Evolutionary conservation across 2,329 filamentous ascomycete genomes (phyloP).

Genomic region (Orbilia blumenaviensis): DNA sequence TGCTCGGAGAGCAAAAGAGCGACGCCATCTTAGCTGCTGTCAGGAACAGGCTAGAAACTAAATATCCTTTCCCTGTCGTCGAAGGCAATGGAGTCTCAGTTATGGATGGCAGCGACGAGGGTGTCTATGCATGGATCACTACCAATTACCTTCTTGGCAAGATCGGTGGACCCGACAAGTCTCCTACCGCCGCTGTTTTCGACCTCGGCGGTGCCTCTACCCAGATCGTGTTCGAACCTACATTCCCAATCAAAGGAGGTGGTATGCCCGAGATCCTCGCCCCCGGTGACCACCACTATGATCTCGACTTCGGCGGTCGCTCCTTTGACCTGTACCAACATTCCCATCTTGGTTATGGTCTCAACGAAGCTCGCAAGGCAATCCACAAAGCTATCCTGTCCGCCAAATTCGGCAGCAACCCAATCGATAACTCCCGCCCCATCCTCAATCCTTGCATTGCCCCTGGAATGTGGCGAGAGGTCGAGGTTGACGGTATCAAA

Average conservation of each 20-base stretch:
- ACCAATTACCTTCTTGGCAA: conserved; percentile 98
- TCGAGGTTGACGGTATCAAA: conserved; percentile 73
- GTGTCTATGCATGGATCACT: conserved; percentile 83
- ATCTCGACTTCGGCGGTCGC: conserved; percentile 86
- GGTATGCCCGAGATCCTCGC: conserved; percentile 86
- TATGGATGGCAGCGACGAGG: conserved; percentile 97
- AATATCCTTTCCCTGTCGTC: conserved; percentile 94
- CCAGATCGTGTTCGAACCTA: conserved; percentile 98
- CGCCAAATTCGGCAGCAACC: conserved; percentile 72
- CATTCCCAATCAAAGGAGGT: conserved; percentile 77
- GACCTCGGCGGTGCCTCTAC: conserved; percentile 97
- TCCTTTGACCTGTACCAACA: conserved; percentile 96
- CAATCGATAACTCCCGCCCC: conserved; percentile 68
- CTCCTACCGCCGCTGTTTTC: conserved; percentile 90
- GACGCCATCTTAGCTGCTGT: conserved; percentile 87
- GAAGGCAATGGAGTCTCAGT: conserved; percentile 90
- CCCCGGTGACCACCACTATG: conserved; percentile 95
- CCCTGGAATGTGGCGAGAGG: conserved; percentile 77
- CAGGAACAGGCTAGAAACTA: conserved; percentile 80
- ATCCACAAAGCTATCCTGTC: conserved; percentile 80
- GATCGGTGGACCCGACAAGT: conserved; percentile 90
- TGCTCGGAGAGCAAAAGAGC: conserved; percentile 82
- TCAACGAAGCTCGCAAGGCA: conserved; percentile 92
- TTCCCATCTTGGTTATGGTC: conserved; percentile 93
- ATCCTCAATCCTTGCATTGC: conserved; percentile 86